Conservation (phyloP, 2,329 filamentous ascomycete species). For the Dothideomycetes sp. region DNA sequence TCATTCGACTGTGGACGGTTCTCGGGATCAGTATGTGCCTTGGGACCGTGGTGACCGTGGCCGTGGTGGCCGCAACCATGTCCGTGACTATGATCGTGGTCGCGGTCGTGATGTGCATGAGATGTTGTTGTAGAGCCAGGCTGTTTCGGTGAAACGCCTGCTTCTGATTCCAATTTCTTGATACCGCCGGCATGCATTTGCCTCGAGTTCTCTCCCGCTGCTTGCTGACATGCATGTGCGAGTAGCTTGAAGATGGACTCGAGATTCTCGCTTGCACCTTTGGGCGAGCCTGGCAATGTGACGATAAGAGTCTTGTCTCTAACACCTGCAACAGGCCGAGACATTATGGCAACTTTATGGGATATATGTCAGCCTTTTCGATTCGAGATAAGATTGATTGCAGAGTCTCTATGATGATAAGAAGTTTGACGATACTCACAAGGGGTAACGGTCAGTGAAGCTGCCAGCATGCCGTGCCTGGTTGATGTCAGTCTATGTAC, state of each 20-base stretch:
- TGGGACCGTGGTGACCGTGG: conserved; percentile 41
- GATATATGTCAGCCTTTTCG: conserved; percentile 13
- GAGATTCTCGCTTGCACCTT: conserved; percentile 88
- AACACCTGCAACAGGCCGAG: conserved; percentile 80
- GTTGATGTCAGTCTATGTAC: neutral
- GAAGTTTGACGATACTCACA: conserved; percentile 47
- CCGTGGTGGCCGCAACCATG: conserved; percentile 42
- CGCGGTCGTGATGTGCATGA: conserved; percentile 30
- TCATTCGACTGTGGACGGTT: conserved; percentile 49
- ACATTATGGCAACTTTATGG: conserved; percentile 80
- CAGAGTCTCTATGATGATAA: too few species aligned
- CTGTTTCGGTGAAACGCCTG: conserved; percentile 42
- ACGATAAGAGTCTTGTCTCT: conserved; percentile 72
- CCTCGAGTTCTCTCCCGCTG: conserved; percentile 72
- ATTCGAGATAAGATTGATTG: conserved; percentile 3
- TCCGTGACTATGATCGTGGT: conserved; percentile 19
- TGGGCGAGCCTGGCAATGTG: conserved; percentile 87
- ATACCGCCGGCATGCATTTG: conserved; percentile 68
- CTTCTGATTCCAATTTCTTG: conserved; percentile 73
- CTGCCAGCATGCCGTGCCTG: conserved; percentile 81
- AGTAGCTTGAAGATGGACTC: conserved; percentile 80
- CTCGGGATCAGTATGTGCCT: conserved; percentile 59
- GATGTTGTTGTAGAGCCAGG: conserved; percentile 14
- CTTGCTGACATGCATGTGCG: conserved; percentile 88
- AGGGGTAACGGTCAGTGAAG: conserved; percentile 75